phyloP scores from a whole-genome alignment of 176 grass and related monocot genomes.

The Juncus inflexus region DNA sequence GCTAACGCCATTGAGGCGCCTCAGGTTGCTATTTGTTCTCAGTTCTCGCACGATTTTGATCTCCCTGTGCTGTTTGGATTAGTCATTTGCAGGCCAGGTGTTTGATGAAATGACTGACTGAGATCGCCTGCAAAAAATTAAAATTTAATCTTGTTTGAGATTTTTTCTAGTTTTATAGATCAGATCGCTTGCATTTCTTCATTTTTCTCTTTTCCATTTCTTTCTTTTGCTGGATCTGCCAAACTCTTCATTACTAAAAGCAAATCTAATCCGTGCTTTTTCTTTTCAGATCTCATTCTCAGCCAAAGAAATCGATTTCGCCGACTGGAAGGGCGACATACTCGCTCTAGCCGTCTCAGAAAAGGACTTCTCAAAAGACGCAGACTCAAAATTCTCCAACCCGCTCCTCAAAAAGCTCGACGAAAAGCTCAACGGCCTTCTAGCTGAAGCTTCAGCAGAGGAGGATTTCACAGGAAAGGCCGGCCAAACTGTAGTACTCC shows the following conservation, averaged over 20 bases:
- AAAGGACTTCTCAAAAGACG: conserved; percentile 71
- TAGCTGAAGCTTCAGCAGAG: conserved; percentile 59
- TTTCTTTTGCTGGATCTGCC: background rate
- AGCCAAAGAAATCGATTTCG: conserved; percentile 65
- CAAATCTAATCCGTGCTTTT: background rate
- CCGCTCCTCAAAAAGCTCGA: conserved; percentile 64
- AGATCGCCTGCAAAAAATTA: background rate
- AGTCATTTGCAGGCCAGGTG: conserved; percentile 2
- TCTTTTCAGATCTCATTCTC: conserved; percentile 58
- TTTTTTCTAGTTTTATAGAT: too few relatives aligned
- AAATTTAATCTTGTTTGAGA: background rate
- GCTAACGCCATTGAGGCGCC: conserved; percentile 58
- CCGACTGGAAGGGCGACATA: conserved; percentile 81
- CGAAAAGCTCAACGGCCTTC: conserved; percentile 58
- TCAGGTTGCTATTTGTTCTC: conserved; percentile 36
- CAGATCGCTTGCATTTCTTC: background rate
- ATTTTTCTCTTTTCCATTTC: too few relatives aligned
- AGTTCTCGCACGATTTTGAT: background rate
- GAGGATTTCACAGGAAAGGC: conserved; percentile 89
- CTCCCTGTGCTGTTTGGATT: background rate
- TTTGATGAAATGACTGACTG: conserved; percentile 18
- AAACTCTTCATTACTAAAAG: too few relatives aligned
- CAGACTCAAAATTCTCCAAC: conserved; percentile 82
- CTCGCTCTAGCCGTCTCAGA: conserved; percentile 78
- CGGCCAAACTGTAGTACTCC: conserved; percentile 71